These are phyloP conservation scores for Colletotrichum cordylinicola DNA, from an alignment of 2,329 filamentous ascomycete genomes.

Conservation along the genomic window DNA sequence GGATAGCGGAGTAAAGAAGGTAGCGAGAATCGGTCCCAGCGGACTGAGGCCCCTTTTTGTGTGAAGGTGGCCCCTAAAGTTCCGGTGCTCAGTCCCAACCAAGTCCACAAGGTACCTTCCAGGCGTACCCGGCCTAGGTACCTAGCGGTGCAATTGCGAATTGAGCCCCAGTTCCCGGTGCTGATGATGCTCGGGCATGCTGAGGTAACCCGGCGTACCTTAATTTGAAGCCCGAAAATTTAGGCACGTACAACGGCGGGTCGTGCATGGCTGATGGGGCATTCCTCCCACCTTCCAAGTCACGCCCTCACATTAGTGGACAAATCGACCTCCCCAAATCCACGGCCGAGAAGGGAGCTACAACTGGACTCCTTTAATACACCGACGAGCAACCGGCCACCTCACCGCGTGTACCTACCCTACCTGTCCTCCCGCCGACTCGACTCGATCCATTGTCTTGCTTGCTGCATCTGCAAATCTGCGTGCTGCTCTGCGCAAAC, in stretches of 20 bases:
- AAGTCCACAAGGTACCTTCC: not conserved
- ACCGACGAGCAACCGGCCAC: conserved; percentile 3
- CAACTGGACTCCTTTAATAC: not conserved
- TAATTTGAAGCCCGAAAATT: conserved; percentile 17
- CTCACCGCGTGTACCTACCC: not conserved
- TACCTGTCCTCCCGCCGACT: not conserved
- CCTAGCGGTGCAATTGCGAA: not conserved
- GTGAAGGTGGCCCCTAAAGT: not conserved
- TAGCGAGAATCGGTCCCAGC: not conserved
- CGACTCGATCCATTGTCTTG: not conserved
- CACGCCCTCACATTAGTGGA: conserved; percentile 22
- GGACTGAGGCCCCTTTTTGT: not conserved
- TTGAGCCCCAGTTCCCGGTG: not conserved
- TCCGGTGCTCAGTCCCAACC: not conserved
- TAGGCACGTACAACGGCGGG: conserved; percentile 18
- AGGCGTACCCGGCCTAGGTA: not conserved
- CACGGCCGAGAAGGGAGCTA: conserved; percentile 12
- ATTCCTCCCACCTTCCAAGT: conserved; percentile 22
- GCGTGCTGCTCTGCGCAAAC: conserved; percentile 1
- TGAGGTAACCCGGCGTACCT: conserved; percentile 14
- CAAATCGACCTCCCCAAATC: conserved; percentile 15
- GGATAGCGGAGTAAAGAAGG: not conserved
- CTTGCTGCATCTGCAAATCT: conserved; percentile 7
- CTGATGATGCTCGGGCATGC: conserved; percentile 2
- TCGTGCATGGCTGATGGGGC: conserved; percentile 13